These are phyloP conservation scores for Monilinia aucupariae DNA, from an alignment of 2,329 filamentous ascomycete genomes.

Conservation along the genomic window DNA sequence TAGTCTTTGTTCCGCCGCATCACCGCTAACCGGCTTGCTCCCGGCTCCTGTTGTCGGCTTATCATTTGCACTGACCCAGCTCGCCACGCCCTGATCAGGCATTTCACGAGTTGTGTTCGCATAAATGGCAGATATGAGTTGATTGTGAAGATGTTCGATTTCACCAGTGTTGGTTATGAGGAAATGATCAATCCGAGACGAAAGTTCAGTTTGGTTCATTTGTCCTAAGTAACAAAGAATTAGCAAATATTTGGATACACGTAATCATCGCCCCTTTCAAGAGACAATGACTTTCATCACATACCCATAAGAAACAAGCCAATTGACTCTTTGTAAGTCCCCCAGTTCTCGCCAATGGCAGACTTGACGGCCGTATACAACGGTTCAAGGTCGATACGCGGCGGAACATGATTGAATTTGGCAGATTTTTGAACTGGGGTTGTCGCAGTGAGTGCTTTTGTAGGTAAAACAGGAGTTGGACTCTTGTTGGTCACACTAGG, in stretches of 20 bases:
- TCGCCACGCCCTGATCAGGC: slow-evolving; percentile 61
- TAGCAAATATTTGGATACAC: slow-evolving; percentile 25
- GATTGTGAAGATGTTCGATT: slow-evolving; percentile 60
- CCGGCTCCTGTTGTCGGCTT: slow-evolving; percentile 54
- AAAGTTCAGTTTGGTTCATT: slow-evolving; percentile 57
- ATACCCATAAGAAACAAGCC: slow-evolving; percentile 59
- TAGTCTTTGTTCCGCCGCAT: slow-evolving; percentile 59
- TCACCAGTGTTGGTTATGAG: slow-evolving; percentile 49
- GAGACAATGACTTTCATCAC: slow-evolving; percentile 19
- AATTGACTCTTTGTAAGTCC: slow-evolving; percentile 57
- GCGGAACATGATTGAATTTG: slow-evolving; percentile 58
- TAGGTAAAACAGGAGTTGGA: slow-evolving; percentile 54
- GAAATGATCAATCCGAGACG: slow-evolving; percentile 55
- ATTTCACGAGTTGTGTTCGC: slow-evolving; percentile 65
- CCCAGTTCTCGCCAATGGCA: slow-evolving; percentile 59
- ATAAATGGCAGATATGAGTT: slow-evolving; percentile 61
- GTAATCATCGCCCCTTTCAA: neutral
- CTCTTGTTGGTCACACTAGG: slow-evolving; percentile 45
- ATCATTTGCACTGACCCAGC: slow-evolving; percentile 67
- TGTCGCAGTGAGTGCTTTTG: slow-evolving; percentile 52
- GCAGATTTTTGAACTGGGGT: slow-evolving; percentile 43
- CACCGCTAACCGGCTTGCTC: slow-evolving; percentile 58
- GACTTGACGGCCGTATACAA: slow-evolving; percentile 58
- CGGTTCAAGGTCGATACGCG: slow-evolving; percentile 62
- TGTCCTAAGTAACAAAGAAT: slow-evolving; percentile 44